Conservation (phyloP, 2,329 filamentous ascomycete genomes). For the Epicoccum nigrum region DNA sequence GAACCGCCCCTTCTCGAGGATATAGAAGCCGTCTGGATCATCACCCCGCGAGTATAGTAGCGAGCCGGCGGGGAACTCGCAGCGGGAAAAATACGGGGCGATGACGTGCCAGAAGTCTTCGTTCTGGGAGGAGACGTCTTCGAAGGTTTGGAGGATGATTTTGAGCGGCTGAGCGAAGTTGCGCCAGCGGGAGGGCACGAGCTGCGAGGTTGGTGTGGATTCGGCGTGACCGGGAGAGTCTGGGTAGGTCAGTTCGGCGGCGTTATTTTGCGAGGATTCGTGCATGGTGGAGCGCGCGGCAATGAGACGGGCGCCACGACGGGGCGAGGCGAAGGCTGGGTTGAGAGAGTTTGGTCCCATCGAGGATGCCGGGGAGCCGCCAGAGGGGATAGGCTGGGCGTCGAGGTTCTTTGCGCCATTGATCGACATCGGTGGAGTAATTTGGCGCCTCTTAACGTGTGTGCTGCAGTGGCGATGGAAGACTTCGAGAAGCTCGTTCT, state of each 20-base stretch:
- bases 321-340: constrained; percentile 73
- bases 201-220: constrained; percentile 11
- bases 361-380: constrained; percentile 32
- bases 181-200: constrained; percentile 69
- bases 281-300: constrained; percentile 78
- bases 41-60: constrained; percentile 80
- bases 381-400: constrained; percentile 23
- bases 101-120: constrained; percentile 95
- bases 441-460: constrained; percentile 46
- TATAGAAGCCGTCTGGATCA: constrained; percentile 80
- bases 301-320: constrained; percentile 75
- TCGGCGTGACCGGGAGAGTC: constrained; percentile 19
- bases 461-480: constrained; percentile 53
- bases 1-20: constrained; percentile 87
- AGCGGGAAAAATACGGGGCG: constrained; percentile 74
- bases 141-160: constrained; percentile 93
- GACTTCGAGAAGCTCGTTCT: constrained; percentile 85
- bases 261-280: constrained; percentile 47
- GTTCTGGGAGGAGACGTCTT: constrained; percentile 81
- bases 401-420: constrained; percentile 20
- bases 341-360: constrained; percentile 53
- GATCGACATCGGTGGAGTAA: constrained; percentile 46
- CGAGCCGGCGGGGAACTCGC: constrained; percentile 70
- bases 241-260: constrained; percentile 20
- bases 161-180: constrained; percentile 88